phyloP scores from a whole-genome alignment of 805 yeast genomes.

The Komagataella kurtzmanii region DNA sequence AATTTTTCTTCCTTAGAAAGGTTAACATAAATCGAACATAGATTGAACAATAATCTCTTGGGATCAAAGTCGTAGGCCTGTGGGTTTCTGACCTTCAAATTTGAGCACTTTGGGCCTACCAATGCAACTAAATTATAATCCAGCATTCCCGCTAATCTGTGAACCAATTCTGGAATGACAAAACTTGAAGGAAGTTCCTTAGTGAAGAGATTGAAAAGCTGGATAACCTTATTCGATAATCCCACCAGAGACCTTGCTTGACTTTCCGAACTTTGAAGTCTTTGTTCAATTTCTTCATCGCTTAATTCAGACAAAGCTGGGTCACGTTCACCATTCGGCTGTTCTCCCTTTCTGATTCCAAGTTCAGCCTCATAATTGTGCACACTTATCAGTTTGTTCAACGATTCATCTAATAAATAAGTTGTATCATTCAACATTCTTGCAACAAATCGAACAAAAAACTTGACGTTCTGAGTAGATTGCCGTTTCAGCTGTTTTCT shows the following conservation, averaged over 20 bases:
- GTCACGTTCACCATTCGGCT: slow-evolving; percentile 25
- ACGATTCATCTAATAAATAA: slow-evolving; percentile 79
- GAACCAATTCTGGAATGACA: slow-evolving; percentile 79
- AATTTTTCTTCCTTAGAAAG: slow-evolving; percentile 54
- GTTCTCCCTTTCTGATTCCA: slow-evolving; percentile 26
- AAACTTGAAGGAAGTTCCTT: slow-evolving; percentile 79
- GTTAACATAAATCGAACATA: slow-evolving; percentile 67
- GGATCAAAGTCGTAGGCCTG: slow-evolving; percentile 79
- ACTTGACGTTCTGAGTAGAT: slow-evolving; percentile 57
- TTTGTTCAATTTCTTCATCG: slow-evolving; percentile 45
- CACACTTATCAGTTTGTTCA: slow-evolving; percentile 64
- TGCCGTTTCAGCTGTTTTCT: slow-evolving; percentile 56
- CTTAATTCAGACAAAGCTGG: slow-evolving; percentile 9
- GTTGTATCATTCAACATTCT: slow-evolving; percentile 93
- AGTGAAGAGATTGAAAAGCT: slow-evolving; percentile 69
- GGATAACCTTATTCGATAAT: slow-evolving; percentile 71
- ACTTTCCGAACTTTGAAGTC: slow-evolving; percentile 50
- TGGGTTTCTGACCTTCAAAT: slow-evolving; percentile 74
- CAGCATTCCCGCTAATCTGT: slow-evolving; percentile 90
- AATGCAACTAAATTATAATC: slow-evolving; percentile 84
- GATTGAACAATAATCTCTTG: slow-evolving; percentile 47
- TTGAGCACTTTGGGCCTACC: slow-evolving; percentile 91
- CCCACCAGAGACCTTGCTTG: slow-evolving; percentile 76
- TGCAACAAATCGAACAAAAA: slow-evolving; percentile 87
- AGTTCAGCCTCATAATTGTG: slow-evolving; percentile 63